These are phyloP conservation scores for Tetracladium marchalianum DNA, from an alignment of 495 filamentous ascomycete species.

Conservation along the genomic window DNA sequence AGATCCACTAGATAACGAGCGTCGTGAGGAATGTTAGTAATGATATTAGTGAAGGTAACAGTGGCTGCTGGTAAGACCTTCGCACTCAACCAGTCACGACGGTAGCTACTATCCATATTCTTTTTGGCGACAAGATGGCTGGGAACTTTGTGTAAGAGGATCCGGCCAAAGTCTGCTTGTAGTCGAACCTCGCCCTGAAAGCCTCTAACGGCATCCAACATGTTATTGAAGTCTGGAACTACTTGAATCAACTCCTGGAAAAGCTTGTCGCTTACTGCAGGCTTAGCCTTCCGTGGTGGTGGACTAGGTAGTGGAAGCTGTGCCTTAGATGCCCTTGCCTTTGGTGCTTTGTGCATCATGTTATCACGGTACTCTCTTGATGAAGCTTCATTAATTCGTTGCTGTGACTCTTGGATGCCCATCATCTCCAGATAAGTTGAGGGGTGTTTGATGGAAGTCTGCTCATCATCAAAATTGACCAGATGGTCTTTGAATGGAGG, in stretches of 20 bases:
- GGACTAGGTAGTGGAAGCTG: slow-evolving; percentile 7
- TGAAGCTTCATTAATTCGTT: slow-evolving; percentile 4
- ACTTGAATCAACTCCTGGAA: slow-evolving; percentile 9
- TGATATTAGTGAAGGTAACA: slow-evolving; percentile 28
- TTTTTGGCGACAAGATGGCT: slow-evolving; percentile 12
- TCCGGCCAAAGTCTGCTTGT: slow-evolving; percentile 33
- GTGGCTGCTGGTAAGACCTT: too few species aligned
- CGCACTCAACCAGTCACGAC: too few species aligned
- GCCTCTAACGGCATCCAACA: slow-evolving; percentile 18
- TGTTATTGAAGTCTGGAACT: slow-evolving; percentile 2
- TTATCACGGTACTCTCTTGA: slow-evolving; percentile 15
- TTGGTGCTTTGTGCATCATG: slow-evolving; percentile 25
- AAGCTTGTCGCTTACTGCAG: neutral
- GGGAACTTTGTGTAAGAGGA: slow-evolving; percentile 21
- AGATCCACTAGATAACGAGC: slow-evolving; percentile 25
- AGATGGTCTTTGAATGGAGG: too few species aligned
- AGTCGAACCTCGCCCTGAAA: slow-evolving; percentile 27
- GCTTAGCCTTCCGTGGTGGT: neutral
- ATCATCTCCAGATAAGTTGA: too few species aligned
- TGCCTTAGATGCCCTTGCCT: neutral
- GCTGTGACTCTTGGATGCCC: neutral
- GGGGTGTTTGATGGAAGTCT: too few species aligned
- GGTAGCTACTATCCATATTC: neutral
- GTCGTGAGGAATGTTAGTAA: slow-evolving; percentile 28
- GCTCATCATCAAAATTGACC: too few species aligned